phyloP scores from a whole-genome alignment of 2,329 filamentous ascomycete genomes.

The Colletotrichum coccodes region DNA sequence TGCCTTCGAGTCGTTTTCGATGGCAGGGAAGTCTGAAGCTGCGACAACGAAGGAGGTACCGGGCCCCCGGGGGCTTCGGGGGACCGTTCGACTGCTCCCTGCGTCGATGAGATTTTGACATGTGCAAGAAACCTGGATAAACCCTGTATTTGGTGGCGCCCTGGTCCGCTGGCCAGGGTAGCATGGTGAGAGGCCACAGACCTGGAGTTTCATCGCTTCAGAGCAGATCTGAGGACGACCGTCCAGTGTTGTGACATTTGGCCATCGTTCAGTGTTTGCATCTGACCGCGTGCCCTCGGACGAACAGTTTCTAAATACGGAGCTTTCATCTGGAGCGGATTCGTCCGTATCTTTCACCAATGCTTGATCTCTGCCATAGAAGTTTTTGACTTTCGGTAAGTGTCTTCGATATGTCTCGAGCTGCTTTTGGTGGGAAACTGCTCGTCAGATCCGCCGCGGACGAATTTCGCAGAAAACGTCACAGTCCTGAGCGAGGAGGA shows the following conservation, averaged over 20 bases:
- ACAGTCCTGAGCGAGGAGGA: not conserved
- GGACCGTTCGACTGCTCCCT: slow-evolving; percentile 7
- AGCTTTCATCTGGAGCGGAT: slow-evolving; percentile 4
- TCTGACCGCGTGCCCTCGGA: slow-evolving; percentile 5
- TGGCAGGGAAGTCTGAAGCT: slow-evolving; percentile 1
- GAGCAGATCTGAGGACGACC: slow-evolving; percentile 3
- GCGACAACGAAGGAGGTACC: not conserved
- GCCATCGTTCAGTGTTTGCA: slow-evolving; percentile 6
- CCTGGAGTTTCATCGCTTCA: slow-evolving; percentile 11
- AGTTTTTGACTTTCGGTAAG: not conserved
- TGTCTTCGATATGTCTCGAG: not conserved
- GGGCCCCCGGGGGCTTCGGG: not conserved
- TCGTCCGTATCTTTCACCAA: not conserved
- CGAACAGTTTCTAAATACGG: slow-evolving; percentile 3
- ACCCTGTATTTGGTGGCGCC: not conserved
- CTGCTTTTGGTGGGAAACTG: not conserved
- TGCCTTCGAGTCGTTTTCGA: not conserved
- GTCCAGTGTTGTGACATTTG: slow-evolving; percentile 16
- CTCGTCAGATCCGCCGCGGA: not conserved
- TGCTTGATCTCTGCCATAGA: slow-evolving; percentile 5
- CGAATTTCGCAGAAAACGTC: not conserved
- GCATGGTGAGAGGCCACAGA: not conserved
- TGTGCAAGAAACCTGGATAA: slow-evolving; percentile 10
- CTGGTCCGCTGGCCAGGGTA: not conserved
- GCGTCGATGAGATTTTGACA: slow-evolving; percentile 20